Base-by-base conservation (phyloP, 768 basidiomycete species). In the Tulasnella sp. region DNA sequence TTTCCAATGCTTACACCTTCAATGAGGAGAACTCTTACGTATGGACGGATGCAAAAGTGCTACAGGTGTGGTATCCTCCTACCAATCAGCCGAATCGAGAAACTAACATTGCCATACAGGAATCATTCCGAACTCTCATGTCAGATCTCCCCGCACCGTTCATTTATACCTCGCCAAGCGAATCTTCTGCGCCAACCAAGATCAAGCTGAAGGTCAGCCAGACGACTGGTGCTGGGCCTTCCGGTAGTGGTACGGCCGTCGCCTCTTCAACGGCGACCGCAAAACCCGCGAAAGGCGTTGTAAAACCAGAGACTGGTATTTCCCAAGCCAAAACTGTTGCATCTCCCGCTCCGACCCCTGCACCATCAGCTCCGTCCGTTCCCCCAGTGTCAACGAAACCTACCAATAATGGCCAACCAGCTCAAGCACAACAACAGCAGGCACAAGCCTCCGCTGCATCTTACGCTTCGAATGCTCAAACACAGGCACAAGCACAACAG, bases 1-100 rank as follows among this genome's bases (percentile, higher is more conserved):
- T 93, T 72, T 79, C 82, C 5, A 97, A 97, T 68, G 94, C 92
- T 9, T 76, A 89, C 69, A 72, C 78, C 60, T 97, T 93, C 73
- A 97, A 97, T 65, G 83, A 81, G 67, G 92, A 95, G 27, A 82
- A 86, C 67, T 88, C 85, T 26, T 78, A 72, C 58, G 87, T 92
- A 27, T 91, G 86, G 84, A 82, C 87, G 65, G 87, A 89, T 65
- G 88, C 89, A 19, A 68, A 77, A 19, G 70, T 74, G 2, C 77
- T 92, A 24, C 76, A 82, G 66, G 88, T 88, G 69, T 34, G 77
- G 72, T 48, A 27, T 51, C 34, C 4, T 41, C 38, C 19, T 52
- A 50, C 3, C 13, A 23, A 17, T 38, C 15, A 10, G 32, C 34
- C 26, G 59, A 49, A 60, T 41, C 56, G 13, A 34, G 47, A 42